phyloP scores from a whole-genome alignment of 331 rosid genomes.

The Prunus yedoensis region DNA sequence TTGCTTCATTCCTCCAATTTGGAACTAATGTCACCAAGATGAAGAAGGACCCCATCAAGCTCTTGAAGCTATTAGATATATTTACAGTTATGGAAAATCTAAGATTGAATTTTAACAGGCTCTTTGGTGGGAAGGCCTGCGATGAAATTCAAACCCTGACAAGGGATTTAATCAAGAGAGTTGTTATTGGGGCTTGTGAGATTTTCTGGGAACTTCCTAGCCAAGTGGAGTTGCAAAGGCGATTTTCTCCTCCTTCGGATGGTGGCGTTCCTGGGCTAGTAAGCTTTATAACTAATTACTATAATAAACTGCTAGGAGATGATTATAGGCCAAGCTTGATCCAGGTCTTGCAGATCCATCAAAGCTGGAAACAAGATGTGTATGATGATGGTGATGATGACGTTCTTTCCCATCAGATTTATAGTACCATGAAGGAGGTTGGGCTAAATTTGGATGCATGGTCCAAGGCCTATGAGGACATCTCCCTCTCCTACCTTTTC shows the following conservation, averaged over 20 bases:
- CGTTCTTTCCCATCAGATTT: constrained; percentile 41
- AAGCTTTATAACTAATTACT: constrained; percentile 63
- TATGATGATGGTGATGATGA: constrained; percentile 39
- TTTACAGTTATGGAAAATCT: constrained; percentile 61
- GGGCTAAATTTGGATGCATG: constrained; percentile 71
- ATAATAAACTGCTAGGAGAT: constrained; percentile 63
- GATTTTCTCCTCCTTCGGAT: constrained; percentile 64
- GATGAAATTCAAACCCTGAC: constrained; percentile 54
- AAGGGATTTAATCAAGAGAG: constrained; percentile 62
- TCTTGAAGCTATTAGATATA: constrained; percentile 70
- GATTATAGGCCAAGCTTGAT: constrained; percentile 55
- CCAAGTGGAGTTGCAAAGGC: constrained; percentile 71
- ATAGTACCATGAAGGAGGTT: constrained; percentile 55
- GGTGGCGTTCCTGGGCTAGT: constrained; percentile 80
- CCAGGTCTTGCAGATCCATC: constrained; percentile 58
- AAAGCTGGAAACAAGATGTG: constrained; percentile 58
- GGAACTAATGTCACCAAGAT: constrained; percentile 55
- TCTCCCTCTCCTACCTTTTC: constrained; percentile 65
- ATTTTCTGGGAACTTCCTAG: constrained; percentile 77
- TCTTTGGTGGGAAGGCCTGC: constrained; percentile 62
- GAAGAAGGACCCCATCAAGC: constrained; percentile 64
- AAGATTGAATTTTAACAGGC: constrained; percentile 60
- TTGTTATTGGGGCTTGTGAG: constrained; percentile 62
- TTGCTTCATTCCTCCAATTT: constrained; percentile 64
- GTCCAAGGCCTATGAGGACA: constrained; percentile 71